Conservation (phyloP, 1,284 basidiomycete species). For the Taiwanofungus camphoratus region DNA sequence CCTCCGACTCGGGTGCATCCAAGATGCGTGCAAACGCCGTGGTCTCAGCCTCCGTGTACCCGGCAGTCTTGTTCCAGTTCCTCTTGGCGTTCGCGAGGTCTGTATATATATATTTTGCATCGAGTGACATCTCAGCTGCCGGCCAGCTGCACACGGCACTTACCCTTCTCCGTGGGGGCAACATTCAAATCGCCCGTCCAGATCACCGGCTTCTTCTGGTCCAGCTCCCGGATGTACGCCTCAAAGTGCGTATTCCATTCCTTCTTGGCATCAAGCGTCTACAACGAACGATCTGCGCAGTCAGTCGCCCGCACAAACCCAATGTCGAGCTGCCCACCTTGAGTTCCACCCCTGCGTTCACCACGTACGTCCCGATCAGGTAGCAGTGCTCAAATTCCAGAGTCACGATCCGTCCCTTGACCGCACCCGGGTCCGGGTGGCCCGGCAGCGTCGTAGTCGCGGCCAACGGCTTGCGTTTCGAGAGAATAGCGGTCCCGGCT, state of each 20-base stretch:
- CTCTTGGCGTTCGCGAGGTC: slow-evolving; percentile 61
- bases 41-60: slow-evolving; percentile 78
- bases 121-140: too few species aligned
- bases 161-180: slow-evolving; percentile 70
- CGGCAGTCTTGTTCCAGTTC: slow-evolving; percentile 79
- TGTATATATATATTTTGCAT: slow-evolving; percentile 21
- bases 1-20: slow-evolving; percentile 27
- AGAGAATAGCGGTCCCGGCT: slow-evolving; percentile 82
- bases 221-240: slow-evolving; percentile 62
- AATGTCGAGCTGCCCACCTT: slow-evolving; percentile 46
- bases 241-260: slow-evolving; percentile 76
- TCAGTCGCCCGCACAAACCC: not conserved
- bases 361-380: slow-evolving; percentile 79
- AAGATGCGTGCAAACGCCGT: slow-evolving; percentile 64
- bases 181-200: slow-evolving; percentile 91
- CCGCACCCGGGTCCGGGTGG: slow-evolving; percentile 54
- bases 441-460: slow-evolving; percentile 65
- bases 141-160: slow-evolving; percentile 10
- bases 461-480: slow-evolving; percentile 70
- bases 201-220: slow-evolving; percentile 77
- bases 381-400: slow-evolving; percentile 73
- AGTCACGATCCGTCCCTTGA: slow-evolving; percentile 77
- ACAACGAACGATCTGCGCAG: slow-evolving; percentile 4
- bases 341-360: slow-evolving; percentile 78
- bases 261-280: slow-evolving; percentile 73